A percentile compares a stretch with the other conserved stretches of the same genome.
phyloP scores from a whole-genome alignment of 495 filamentous ascomycete genomes.

The Thermochaetoides thermophila region DNA sequence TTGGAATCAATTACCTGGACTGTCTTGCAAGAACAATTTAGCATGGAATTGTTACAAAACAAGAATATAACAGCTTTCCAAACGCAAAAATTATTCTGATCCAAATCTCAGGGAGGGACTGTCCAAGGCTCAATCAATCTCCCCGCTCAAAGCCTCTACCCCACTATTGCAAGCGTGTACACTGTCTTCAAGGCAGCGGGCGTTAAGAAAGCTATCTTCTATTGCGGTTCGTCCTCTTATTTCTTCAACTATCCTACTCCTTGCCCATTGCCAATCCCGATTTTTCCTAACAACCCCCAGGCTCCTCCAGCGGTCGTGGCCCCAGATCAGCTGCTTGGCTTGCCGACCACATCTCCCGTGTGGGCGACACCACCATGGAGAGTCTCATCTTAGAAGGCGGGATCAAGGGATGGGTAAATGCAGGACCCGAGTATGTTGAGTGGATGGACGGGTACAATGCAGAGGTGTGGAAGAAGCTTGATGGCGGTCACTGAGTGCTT shows the following conservation, averaged over 20 bases:
- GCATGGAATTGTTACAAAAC: no score
- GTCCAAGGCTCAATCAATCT: slow-evolving; percentile 56
- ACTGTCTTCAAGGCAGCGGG: slow-evolving; percentile 34
- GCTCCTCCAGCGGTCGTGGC: slow-evolving; percentile 48
- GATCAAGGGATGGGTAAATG: slow-evolving; percentile 48
- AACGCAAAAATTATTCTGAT: background rate
- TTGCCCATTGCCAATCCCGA: background rate
- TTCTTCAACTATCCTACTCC: slow-evolving; percentile 3
- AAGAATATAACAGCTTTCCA: no score
- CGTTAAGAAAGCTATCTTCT: slow-evolving; percentile 44
- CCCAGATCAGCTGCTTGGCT: slow-evolving; percentile 51
- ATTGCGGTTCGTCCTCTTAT: slow-evolving; percentile 38
- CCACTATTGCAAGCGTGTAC: slow-evolving; percentile 43
- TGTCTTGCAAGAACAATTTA: no score
- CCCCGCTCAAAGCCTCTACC: slow-evolving; percentile 51
- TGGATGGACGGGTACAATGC: slow-evolving; percentile 47
- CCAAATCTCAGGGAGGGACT: slow-evolving; percentile 42
- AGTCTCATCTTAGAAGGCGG: slow-evolving; percentile 45
- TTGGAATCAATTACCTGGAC: no score
- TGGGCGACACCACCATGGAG: slow-evolving; percentile 30
- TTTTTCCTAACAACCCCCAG: slow-evolving; percentile 18
- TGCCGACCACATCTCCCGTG: slow-evolving; percentile 40
- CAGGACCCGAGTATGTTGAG: slow-evolving; percentile 38
- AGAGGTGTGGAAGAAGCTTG: slow-evolving; percentile 30
- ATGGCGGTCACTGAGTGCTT: no score